Conservation (phyloP, 176 grass and related monocot species). For the Elaeis guineensis region DNA sequence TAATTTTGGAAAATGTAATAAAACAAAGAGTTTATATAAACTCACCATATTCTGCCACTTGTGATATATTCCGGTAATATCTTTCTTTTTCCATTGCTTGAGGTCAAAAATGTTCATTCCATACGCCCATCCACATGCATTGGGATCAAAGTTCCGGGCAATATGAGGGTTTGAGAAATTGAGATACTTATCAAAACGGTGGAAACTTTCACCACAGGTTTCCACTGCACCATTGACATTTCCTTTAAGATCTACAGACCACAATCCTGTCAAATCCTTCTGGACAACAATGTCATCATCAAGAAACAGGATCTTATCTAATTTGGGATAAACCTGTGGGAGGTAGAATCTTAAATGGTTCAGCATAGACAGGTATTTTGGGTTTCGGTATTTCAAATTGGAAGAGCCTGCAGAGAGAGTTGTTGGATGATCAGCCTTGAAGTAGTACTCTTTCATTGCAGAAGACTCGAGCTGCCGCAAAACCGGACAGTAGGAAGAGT, state of each 20-base stretch:
- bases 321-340: constrained; percentile 86
- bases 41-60: constrained; percentile 91
- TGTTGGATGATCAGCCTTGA: constrained; percentile 88
- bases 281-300: constrained; percentile 99
- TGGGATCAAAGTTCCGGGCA: constrained; percentile 91
- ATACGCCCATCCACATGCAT: constrained; percentile 96
- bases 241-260: constrained; percentile 92
- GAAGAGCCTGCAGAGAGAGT: constrained; percentile 77
- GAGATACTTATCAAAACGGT: constrained; percentile 97
- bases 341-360: constrained; percentile 98
- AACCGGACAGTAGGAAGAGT: constrained; percentile 96
- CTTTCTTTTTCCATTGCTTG: constrained; percentile 87
- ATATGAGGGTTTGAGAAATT: constrained; percentile 99
- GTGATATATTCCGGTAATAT: constrained; percentile 98
- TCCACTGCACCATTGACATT: constrained; percentile 95
- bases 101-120: constrained; percentile 99
- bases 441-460: constrained; percentile 98
- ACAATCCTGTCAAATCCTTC: constrained; percentile 98
- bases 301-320: constrained; percentile 97
- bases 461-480: constrained; percentile 81
- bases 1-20: constrained; percentile 1
- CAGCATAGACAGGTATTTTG: constrained; percentile 97
- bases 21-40: not conserved
- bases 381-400: constrained; percentile 90
- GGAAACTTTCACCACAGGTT: constrained; percentile 94